Conservation (phyloP, 2,329 filamentous ascomycete genomes). For the Verticillium nonalfalfae region DNA sequence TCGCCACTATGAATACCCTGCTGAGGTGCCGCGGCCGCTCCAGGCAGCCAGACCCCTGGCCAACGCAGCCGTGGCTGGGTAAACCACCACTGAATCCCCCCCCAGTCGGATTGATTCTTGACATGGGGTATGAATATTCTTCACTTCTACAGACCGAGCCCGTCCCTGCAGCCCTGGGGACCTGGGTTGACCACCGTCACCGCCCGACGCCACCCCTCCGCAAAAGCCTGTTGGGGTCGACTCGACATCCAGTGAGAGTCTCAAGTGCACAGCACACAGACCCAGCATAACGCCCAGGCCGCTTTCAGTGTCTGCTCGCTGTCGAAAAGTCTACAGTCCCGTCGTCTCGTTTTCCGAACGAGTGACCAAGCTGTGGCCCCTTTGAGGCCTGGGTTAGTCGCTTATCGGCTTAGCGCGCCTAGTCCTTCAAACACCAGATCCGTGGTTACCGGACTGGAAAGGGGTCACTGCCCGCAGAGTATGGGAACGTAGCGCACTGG, state of each 20-base stretch:
- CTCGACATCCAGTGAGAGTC: neutral
- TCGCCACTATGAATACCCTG: neutral
- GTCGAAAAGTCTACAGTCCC: no score
- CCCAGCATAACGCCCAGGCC: neutral
- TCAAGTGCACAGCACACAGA: neutral
- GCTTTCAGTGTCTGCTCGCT: no score
- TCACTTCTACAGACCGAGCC: neutral
- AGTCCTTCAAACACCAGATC: neutral
- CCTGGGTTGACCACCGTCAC: neutral
- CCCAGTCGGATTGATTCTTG: neutral
- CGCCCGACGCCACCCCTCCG: neutral
- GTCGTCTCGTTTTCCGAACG: neutral
- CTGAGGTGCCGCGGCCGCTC: neutral
- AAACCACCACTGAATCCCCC: neutral
- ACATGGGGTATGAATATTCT: neutral
- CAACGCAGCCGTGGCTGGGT: neutral
- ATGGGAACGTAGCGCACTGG: neutral
- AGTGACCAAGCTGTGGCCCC: neutral
- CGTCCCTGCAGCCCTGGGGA: neutral
- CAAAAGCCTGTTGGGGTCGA: neutral
- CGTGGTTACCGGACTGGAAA: neutral
- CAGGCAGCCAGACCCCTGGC: neutral
- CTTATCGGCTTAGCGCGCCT: neutral
- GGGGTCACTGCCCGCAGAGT: neutral
- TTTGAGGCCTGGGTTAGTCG: neutral